A percentile compares a stretch with the other conserved stretches of the same genome.
Conservation (phyloP, 805 yeast species). For the Saturnispora halmiae region DNA sequence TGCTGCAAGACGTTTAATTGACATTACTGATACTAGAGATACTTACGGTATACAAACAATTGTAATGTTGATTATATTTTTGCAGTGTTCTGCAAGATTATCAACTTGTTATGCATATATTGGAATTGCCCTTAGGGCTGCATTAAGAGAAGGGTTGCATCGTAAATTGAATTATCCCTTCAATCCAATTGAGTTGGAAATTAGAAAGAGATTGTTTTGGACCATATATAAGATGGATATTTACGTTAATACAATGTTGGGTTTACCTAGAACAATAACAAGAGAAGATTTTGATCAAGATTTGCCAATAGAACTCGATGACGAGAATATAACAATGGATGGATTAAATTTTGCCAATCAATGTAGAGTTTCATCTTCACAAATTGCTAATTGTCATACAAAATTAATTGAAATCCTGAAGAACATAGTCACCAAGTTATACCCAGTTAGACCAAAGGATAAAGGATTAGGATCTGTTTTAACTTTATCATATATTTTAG, state of each 20-base stretch:
- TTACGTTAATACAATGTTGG: slow-evolving; percentile 78
- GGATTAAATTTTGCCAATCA: slow-evolving; percentile 37
- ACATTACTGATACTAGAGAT: slow-evolving; percentile 77
- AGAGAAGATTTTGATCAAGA: slow-evolving; percentile 84
- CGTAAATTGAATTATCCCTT: slow-evolving; percentile 54
- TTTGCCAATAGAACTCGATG: slow-evolving; percentile 76
- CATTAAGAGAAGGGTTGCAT: slow-evolving; percentile 76
- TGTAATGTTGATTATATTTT: slow-evolving; percentile 74
- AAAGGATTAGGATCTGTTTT: slow-evolving; percentile 11
- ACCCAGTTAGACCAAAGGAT: slow-evolving; percentile 52
- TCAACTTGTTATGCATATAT: slow-evolving; percentile 84
- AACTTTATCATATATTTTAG: slow-evolving; percentile 37
- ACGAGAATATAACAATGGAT: slow-evolving; percentile 69
- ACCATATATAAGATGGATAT: slow-evolving; percentile 86
- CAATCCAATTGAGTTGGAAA: slow-evolving; percentile 74
- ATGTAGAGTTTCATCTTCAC: slow-evolving; percentile 57
- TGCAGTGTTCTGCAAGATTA: slow-evolving; percentile 81
- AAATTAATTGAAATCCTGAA: slow-evolving; percentile 60
- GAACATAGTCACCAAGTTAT: slow-evolving; percentile 60
- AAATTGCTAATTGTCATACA: slow-evolving; percentile 81
- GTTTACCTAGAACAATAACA: slow-evolving; percentile 68
- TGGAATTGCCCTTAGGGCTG: slow-evolving; percentile 79
- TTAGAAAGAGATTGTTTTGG: slow-evolving; percentile 79
- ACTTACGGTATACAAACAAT: slow-evolving; percentile 75
- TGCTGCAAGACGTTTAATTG: slow-evolving; percentile 71